Evolutionary conservation across 331 rosid genomes (phyloP), one percentile per base, ranked within the genome.

Genomic region (Cucumis variabilis): DNA sequence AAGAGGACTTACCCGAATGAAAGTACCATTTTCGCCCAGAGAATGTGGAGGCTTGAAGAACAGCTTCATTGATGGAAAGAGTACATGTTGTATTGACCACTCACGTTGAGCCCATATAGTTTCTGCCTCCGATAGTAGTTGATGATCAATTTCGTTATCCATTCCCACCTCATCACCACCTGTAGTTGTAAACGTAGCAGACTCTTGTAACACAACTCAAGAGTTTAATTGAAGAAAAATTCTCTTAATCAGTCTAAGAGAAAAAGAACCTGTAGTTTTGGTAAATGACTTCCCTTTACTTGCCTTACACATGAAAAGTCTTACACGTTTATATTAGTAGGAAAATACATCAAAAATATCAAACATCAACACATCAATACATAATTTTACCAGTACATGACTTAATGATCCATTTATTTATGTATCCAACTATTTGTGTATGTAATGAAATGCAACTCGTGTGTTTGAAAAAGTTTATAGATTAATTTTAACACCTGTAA

Each of bases 81-180:
- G 91, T 76, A 97, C 92, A 82, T 97, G 98, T 85, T 95, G 98
- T 90, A 97, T 91, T 78, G 95, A 94, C 98, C 98, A 94, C 88
- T 97, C 98, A 4, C 95, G 98, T 89, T 95, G 99, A 46, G 98
- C 93, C 98, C 99, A 95, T 51, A 93, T 93, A 72, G 90, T 93
- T 89, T 95, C 96, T 89, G 98, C 98, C 94, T 95, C 98, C 30
- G 97, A 91, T 73, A 95, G 95, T 62, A 97, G 89, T 85, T 91
- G 95, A 25, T 93, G 93, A 37, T 93, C 93, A 10, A 91, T 89
- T 86, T 90, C 92, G 63, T 91, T 86, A 48, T 93, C 92, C 63
- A 68, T 77, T 27, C 28, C 66, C 60, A 60, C 79, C 63, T 89
- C 94, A 87, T 89, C 94, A 89, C 84, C 91, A 86, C 93, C 99